Percentiles rank a stretch among this genome's conserved stretches.
phyloP scores from a whole-genome alignment of 306 rosid genomes.

The Pterocarpus santalinus region DNA sequence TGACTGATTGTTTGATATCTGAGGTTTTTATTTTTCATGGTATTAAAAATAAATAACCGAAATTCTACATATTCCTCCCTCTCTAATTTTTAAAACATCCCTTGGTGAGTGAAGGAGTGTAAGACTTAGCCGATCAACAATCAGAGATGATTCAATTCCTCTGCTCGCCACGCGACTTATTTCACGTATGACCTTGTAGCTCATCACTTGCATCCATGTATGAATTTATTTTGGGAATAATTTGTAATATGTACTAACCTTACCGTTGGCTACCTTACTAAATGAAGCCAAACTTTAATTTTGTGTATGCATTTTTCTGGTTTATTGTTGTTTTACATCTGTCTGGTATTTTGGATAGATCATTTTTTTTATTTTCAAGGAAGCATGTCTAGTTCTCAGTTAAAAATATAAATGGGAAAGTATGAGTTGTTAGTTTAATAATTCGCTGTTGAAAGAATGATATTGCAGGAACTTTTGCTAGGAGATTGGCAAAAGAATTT shows the following conservation, averaged over 20 bases:
- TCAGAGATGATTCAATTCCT: not conserved
- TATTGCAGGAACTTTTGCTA: conserved; percentile 86
- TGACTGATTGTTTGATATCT: not conserved
- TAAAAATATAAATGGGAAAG: conserved; percentile 18
- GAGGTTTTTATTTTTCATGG: not conserved
- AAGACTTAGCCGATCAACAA: not conserved
- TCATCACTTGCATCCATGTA: not conserved
- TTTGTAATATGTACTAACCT: conserved; percentile 25
- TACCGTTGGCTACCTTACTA: conserved; percentile 19
- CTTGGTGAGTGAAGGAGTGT: not conserved
- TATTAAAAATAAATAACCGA: not conserved
- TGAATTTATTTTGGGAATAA: conserved; percentile 15
- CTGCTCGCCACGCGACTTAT: not conserved
- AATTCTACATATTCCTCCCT: not conserved
- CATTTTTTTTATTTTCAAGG: not conserved
- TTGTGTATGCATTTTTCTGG: conserved; percentile 21
- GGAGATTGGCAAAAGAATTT: conserved; percentile 86
- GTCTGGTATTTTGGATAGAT: conserved; percentile 15
- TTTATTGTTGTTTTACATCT: conserved; percentile 9
- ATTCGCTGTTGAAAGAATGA: conserved; percentile 31
- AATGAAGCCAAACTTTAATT: not conserved
- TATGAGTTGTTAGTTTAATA: conserved; percentile 37
- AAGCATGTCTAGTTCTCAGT: conserved; percentile 8
- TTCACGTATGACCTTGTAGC: not conserved
- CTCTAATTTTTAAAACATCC: not conserved